A percentile compares a stretch with the other conserved stretches of the same genome.
These are phyloP conservation scores for Ogataea degrootiae DNA, from an alignment of 805 yeast species.

Conservation along the genomic window DNA sequence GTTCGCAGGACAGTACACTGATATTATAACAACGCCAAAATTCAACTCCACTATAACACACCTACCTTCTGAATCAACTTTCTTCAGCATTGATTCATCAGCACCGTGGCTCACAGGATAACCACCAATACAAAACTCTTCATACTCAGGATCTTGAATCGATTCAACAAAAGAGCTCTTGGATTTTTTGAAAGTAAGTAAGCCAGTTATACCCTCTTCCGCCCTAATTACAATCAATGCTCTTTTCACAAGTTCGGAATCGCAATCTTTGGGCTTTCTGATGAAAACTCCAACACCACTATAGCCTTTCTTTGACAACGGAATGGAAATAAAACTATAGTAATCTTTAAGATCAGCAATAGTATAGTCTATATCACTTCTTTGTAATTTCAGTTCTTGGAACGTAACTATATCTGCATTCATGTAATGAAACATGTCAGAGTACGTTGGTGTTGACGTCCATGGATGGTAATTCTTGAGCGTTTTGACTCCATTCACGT, in stretches of 20 bases:
- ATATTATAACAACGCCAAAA: conserved; percentile 53
- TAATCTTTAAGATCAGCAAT: conserved; percentile 47
- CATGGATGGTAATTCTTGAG: conserved; percentile 82
- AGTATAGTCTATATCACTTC: conserved; percentile 35
- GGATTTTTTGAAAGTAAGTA: conserved; percentile 26
- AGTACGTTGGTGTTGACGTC: conserved; percentile 44
- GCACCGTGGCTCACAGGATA: conserved; percentile 45
- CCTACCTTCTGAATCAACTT: conserved; percentile 83
- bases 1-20: conserved; percentile 89
- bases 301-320: conserved; percentile 70
- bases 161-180: conserved; percentile 26
- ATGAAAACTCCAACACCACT: conserved; percentile 88
- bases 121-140: conserved; percentile 57
- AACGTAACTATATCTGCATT: conserved; percentile 75
- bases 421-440: conserved; percentile 46
- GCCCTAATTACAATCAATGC: conserved; percentile 59
- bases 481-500: conserved; percentile 80
- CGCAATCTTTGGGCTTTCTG: conserved; percentile 43
- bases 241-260: conserved; percentile 31
- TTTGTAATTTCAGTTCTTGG: conserved; percentile 77
- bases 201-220: conserved; percentile 91
- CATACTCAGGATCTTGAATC: conserved; percentile 6
- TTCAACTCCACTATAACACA: conserved; percentile 71
- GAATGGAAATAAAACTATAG: conserved; percentile 64
- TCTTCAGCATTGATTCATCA: conserved; percentile 26